Conservation (phyloP, 768 basidiomycete species). For the Calvatia gigantea region DNA sequence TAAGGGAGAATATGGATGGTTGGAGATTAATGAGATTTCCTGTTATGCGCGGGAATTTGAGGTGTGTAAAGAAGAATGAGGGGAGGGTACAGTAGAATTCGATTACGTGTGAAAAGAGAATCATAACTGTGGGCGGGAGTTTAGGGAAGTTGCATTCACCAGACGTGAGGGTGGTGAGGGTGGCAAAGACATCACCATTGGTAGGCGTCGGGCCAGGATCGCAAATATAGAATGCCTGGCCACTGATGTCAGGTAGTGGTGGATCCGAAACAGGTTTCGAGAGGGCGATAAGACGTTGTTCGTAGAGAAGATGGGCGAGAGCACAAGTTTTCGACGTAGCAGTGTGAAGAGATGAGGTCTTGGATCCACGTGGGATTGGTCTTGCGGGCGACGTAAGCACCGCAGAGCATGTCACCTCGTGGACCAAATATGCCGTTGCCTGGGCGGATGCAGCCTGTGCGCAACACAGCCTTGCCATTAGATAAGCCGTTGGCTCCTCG, state of each 20-base stretch:
- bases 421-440: constrained; percentile 77
- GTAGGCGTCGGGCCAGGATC: constrained; percentile 64
- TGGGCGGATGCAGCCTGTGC: constrained; percentile 75
- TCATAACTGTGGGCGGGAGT: constrained; percentile 61
- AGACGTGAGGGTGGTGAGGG: constrained; percentile 52
- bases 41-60: constrained; percentile 38
- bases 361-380: constrained; percentile 62
- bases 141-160: constrained; percentile 52
- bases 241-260: constrained; percentile 62
- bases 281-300: constrained; percentile 62
- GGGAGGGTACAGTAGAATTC: constrained; percentile 46
- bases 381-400: constrained; percentile 56
- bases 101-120: constrained; percentile 56
- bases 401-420: constrained; percentile 68
- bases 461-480: constrained; percentile 30
- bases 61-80: constrained; percentile 26
- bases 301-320: constrained; percentile 69
- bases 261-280: constrained; percentile 32
- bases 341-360: constrained; percentile 57
- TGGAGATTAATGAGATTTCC: constrained; percentile 55
- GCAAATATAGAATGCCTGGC: constrained; percentile 62
- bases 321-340: constrained; percentile 78
- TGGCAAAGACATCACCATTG: constrained; percentile 59
- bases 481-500: constrained; percentile 32
- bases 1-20: constrained; percentile 53